Base-by-base conservation (phyloP, 1,139 yeast species). In the Saccharomyces hybrid region DNA sequence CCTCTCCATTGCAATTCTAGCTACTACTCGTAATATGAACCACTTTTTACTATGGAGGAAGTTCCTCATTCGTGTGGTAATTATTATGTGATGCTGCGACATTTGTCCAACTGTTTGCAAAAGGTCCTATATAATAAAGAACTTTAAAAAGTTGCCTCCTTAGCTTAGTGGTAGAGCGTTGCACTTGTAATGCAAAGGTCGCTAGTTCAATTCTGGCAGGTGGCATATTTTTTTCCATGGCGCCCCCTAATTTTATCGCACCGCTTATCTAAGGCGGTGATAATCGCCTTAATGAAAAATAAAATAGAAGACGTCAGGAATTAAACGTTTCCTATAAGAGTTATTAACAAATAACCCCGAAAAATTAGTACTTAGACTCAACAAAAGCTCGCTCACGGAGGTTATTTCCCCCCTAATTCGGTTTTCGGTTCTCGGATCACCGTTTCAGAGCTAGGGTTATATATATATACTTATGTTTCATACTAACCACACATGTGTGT, bases 121-220 rank as follows among this genome's bases (percentile, higher is more conserved):
- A 4, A 5, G 1, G 2, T 4, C 6, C 5, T 4, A 4, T 24
- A 24, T 24, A 24, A 1, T 4, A 4, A 3, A 1, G 9, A 34
- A 7, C 2, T 9, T 11, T 16, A n/a, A 19, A 11, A 27, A 9
- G 8, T 42, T 52, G 88, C 88, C 88, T 78, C 79, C 78, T 84
- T 84, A 84, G 90, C 90, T 85, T 84, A 84, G 90, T 84, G 90
- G 90, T 84, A 84, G 88, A 84, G 90, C 90, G 89, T 83, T 84
- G 89, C 90, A 84, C 90, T 84, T 85, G 90, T 84, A 84, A 85
- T 85, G 91, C 90, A 84, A 84, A 84, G 91, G 88, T 85, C 91
- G 86, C 87, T 83, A 86, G 90, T 85, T 85, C 90, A 84, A 85
- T 83, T 84, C 91, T 86, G 91, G 88, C 87, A 84, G 81, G 86